A percentile compares a stretch with the other conserved stretches of the same genome.
Conservation (phyloP, 2,329 filamentous ascomycete genomes). For the Talaromyces sp. region DNA sequence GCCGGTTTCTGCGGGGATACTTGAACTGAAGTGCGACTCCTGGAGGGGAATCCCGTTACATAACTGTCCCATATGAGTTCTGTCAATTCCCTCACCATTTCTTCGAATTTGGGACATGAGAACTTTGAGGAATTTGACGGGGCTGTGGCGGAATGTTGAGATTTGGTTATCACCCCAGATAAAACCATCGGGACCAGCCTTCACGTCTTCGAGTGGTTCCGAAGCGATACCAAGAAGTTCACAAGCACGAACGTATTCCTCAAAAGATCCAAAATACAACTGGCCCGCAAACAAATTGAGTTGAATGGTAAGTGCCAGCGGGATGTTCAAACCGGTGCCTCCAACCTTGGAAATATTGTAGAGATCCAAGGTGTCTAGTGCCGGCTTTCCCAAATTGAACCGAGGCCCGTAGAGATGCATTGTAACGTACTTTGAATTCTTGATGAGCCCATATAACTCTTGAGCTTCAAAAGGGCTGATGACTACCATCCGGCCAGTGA, state of each 20-base stretch:
- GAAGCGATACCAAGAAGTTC: not conserved
- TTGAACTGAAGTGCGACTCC: not conserved
- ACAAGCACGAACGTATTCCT: not conserved
- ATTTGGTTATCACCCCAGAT: not conserved
- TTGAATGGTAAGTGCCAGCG: not conserved
- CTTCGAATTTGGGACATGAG: not conserved
- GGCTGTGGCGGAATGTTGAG: not conserved
- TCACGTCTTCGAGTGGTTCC: not conserved
- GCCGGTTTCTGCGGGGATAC: not conserved
- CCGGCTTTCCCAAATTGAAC: conserved; percentile 27
- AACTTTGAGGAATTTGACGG: not conserved
- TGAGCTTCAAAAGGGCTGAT: not conserved
- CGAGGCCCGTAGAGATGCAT: conserved; percentile 53
- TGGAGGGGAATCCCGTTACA: not conserved
- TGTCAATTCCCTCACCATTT: not conserved
- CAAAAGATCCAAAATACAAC: not conserved
- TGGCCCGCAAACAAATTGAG: not conserved
- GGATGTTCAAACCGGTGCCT: not conserved
- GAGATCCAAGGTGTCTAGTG: conserved; percentile 45
- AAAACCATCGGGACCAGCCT: not conserved
- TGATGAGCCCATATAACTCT: not conserved
- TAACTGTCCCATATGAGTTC: not conserved
- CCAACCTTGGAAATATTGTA: conserved; percentile 23
- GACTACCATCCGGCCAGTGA: not conserved
- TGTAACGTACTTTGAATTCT: conserved; percentile 21